Base-by-base conservation (phyloP, 2,329 filamentous ascomycete genomes). In the Monilinia fructigena region DNA sequence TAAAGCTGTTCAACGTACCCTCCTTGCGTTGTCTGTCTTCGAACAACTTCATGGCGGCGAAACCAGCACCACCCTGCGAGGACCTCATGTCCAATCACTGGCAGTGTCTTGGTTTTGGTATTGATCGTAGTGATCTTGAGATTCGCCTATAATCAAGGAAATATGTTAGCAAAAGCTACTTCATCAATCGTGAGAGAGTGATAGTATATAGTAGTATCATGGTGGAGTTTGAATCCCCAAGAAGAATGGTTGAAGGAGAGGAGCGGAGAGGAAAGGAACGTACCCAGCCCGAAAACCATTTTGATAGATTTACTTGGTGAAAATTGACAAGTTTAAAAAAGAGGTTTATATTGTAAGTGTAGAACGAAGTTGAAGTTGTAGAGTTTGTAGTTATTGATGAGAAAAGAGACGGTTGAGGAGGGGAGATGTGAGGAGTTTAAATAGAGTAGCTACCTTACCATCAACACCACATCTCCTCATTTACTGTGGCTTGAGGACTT, bases 21-120 rank as follows among this genome's bases (percentile, higher is more conserved):
- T 91, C 82, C 66, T 79, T 81, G 74, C 89, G 88, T 80, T 93
- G 89, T 73, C 85, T 82, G 77, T 93, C 88, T 79, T 93, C 90
- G 74, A 88, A 93, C 28, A 88, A 81, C 82, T 92, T 92, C 85
- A 94, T 90, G 73, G 87, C 91, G 70, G 86, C 88, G 76, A 94
- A 94, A 69, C 89, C 86, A 67, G 90, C 91, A 67, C 87, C 91
- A 69, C 90, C 90, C 90, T 70, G 88, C 90, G 66, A 93, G 76
- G 58, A 91, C 75, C 80, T 95, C 90, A 79, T 94, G 91, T 72
- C 85, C 84, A 75, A 91, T 80, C n/a, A 75, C 84, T 91, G 79
- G 79, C 91, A 68, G 63, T 70, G 79, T 90, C 67, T 40, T 66
- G 14, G 52, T 78, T 72, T 74, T 83, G 79, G 68, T 80, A 73